Percentiles rank a stretch among this genome's conserved stretches.
These are phyloP conservation scores for Stentor coeruleus DNA, from an alignment of 73 alveolate genomes.

Conservation along the genomic window DNA sequence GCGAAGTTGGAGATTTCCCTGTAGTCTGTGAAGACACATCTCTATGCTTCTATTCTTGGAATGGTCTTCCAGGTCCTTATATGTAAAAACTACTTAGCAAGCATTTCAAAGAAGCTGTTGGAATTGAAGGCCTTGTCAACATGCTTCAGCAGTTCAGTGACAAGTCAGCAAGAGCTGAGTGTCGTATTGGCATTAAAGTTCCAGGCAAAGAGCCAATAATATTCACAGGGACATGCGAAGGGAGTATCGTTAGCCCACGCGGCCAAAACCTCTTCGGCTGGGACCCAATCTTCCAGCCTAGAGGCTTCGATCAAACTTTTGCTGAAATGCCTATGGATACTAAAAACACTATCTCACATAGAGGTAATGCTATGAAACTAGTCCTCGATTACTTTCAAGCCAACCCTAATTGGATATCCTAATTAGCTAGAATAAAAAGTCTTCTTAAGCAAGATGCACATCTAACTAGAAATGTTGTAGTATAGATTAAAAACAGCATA, in stretches of 20 bases:
- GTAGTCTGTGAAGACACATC: conserved; percentile 86
- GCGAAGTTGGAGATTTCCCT: conserved; percentile 44
- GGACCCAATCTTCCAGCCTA: conserved; percentile 90
- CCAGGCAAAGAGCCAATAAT: conserved; percentile 74
- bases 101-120: conserved; percentile 65
- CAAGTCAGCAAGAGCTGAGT: conserved; percentile 80
- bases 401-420: neutral
- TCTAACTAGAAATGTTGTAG: too few relatives aligned
- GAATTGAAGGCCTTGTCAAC: conserved; percentile 73
- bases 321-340: conserved; percentile 80
- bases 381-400: neutral
- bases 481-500: too few relatives aligned
- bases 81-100: conserved; percentile 53
- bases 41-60: conserved; percentile 76
- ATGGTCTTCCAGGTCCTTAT: conserved; percentile 95
- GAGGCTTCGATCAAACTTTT: conserved; percentile 63
- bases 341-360: conserved; percentile 79
- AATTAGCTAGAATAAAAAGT: too few relatives aligned
- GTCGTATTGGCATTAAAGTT: conserved; percentile 70
- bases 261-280: conserved; percentile 86
- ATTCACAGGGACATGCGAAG: conserved; percentile 79
- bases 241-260: conserved; percentile 81
- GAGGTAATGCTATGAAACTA: conserved; percentile 27
- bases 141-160: conserved; percentile 73
- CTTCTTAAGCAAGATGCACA: too few relatives aligned